Evolutionary conservation across 2,329 filamentous ascomycete species (phyloP).

Genomic region (Xylaria multiplex): DNA sequence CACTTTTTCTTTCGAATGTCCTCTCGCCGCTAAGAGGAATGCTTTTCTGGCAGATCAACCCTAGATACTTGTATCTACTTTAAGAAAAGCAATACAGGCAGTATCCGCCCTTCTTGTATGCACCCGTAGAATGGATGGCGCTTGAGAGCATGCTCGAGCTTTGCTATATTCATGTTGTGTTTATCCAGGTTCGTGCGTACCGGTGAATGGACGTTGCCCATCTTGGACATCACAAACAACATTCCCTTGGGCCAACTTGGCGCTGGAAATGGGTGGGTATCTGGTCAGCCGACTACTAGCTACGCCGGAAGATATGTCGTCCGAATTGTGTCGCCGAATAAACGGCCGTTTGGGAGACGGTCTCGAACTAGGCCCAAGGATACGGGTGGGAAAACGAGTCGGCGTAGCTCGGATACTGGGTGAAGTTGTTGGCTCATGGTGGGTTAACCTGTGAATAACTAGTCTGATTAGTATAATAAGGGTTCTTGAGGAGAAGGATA

Average conservation of each 20-base stretch:
- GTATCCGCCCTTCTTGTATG: neutral
- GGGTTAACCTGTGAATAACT: too few relatives aligned
- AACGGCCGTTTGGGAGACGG: neutral
- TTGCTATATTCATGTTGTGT: neutral
- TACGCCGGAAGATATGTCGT: neutral
- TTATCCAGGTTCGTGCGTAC: too few relatives aligned
- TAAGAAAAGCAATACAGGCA: neutral
- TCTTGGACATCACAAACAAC: neutral
- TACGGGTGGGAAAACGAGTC: neutral
- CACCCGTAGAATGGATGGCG: neutral
- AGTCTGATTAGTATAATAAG: neutral
- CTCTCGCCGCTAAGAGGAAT: too few relatives aligned
- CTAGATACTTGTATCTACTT: neutral
- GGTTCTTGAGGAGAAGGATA: neutral
- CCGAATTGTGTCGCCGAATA: neutral
- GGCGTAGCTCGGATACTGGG: neutral
- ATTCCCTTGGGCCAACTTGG: neutral
- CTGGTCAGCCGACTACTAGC: neutral
- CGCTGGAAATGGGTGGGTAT: neutral
- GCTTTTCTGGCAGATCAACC: neutral
- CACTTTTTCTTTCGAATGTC: neutral
- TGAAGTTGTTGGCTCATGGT: neutral
- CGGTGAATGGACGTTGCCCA: too few relatives aligned
- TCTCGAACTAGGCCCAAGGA: neutral
- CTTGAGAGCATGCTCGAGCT: neutral